Conservation (phyloP, 2,329 filamentous ascomycete genomes). For the Dryadomyces quercivorus region DNA sequence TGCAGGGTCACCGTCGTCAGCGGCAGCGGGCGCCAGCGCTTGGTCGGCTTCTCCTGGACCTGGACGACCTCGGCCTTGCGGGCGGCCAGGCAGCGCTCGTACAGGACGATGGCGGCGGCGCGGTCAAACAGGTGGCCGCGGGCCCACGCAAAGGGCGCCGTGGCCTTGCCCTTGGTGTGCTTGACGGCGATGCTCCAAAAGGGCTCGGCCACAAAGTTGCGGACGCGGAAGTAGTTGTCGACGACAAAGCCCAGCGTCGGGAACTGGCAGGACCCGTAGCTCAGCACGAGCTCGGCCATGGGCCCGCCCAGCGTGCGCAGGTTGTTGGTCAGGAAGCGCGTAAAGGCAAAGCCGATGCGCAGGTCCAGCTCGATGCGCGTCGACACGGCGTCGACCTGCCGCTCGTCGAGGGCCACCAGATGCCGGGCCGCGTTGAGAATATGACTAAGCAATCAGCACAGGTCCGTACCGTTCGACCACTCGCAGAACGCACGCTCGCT, state of each 20-base stretch:
- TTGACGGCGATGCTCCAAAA: constrained; percentile 90
- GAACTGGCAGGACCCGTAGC: constrained; percentile 92
- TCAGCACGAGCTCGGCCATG: constrained; percentile 55
- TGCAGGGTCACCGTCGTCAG: constrained; percentile 93
- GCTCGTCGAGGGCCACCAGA: constrained; percentile 69
- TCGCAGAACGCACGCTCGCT: constrained; percentile 50
- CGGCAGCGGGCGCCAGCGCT: constrained; percentile 86
- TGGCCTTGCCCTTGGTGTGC: constrained; percentile 64
- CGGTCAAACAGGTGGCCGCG: constrained; percentile 80
- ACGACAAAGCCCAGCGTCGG: constrained; percentile 95
- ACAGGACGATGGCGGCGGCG: constrained; percentile 65
- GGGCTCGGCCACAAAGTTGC: constrained; percentile 81
- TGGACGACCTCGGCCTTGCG: constrained; percentile 70
- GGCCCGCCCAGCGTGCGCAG: constrained; percentile 61
- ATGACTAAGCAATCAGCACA: constrained; percentile 45
- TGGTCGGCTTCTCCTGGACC: constrained; percentile 81
- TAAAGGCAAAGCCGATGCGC: constrained; percentile 85
- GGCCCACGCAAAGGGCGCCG: constrained; percentile 75
- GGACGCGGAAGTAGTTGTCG: constrained; percentile 85
- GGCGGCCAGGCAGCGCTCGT: constrained; percentile 70
- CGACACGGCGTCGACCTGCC: constrained; percentile 75
- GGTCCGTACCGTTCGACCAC: not conserved
- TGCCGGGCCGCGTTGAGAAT: constrained; percentile 71
- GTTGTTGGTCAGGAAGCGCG: constrained; percentile 70
- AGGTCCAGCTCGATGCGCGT: constrained; percentile 88